These are phyloP conservation scores for Fusarium devonianum DNA, from an alignment of 2,329 filamentous ascomycete species.

Conservation along the genomic window DNA sequence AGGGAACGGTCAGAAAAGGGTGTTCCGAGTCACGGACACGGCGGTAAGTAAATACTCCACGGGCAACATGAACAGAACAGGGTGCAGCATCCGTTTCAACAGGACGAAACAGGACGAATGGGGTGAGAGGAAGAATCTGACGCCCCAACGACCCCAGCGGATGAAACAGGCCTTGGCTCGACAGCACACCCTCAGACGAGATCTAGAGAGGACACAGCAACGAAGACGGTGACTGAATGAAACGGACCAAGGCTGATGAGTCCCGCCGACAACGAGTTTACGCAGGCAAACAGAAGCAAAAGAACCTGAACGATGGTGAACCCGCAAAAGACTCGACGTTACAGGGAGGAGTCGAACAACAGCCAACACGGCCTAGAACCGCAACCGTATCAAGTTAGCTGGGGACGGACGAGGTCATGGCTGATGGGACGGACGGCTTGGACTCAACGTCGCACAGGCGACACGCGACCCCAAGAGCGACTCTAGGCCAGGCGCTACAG, in stretches of 20 bases:
- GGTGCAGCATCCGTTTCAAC: slow-evolving; percentile 20
- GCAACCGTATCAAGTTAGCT: too few species aligned
- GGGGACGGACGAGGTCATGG: slow-evolving; percentile 3
- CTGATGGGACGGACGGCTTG: slow-evolving; percentile 9
- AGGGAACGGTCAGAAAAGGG: not conserved
- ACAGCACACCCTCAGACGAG: slow-evolving; percentile 24
- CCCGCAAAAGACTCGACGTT: slow-evolving; percentile 21
- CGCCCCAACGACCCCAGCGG: slow-evolving; percentile 31
- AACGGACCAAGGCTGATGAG: slow-evolving; percentile 28
- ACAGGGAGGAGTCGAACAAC: slow-evolving; percentile 24
- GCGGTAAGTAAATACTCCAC: slow-evolving; percentile 39
- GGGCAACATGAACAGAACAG: slow-evolving; percentile 13
- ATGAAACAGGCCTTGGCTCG: slow-evolving; percentile 31
- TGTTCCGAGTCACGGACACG: slow-evolving; percentile 30
- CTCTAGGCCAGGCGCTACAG: too few species aligned
- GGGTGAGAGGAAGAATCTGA: slow-evolving; percentile 37
- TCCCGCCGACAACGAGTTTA: slow-evolving; percentile 27
- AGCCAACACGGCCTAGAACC: slow-evolving; percentile 9
- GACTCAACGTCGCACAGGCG: slow-evolving; percentile 39
- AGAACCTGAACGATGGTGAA: slow-evolving; percentile 12
- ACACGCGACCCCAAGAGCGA: too few species aligned
- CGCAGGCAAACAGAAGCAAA: slow-evolving; percentile 9
- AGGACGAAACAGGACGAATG: slow-evolving; percentile 18
- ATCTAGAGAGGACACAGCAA: slow-evolving; percentile 30
- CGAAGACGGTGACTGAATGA: slow-evolving; percentile 14